Evolutionary conservation across 371 early-diverging fungal genomes (phyloP).

Genomic region (Syncephalastrum contaminatum): DNA sequence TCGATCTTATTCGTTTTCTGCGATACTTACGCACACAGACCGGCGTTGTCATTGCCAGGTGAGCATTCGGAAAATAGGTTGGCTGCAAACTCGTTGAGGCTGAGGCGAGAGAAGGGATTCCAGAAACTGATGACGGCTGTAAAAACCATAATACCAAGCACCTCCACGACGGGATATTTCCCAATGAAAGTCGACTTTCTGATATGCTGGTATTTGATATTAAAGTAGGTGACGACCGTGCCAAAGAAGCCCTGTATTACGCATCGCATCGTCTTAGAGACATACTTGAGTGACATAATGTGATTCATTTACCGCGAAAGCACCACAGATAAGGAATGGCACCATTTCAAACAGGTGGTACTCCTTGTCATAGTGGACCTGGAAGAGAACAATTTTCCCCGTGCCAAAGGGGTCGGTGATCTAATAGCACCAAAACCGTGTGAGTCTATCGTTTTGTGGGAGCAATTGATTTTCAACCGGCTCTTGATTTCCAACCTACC

Average conservation of each 20-base stretch:
- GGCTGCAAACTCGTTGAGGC: slow-evolving; percentile 76
- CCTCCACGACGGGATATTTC: slow-evolving; percentile 68
- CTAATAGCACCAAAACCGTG: slow-evolving; percentile 26
- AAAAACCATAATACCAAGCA: slow-evolving; percentile 65
- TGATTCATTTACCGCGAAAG: slow-evolving; percentile 68
- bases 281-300: background rate
- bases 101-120: slow-evolving; percentile 68
- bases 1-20: slow-evolving; percentile 1
- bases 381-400: slow-evolving; percentile 89
- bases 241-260: slow-evolving; percentile 81
- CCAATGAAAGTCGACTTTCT: slow-evolving; percentile 54
- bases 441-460: background rate
- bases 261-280: background rate
- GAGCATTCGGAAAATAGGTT: slow-evolving; percentile 85
- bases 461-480: no score
- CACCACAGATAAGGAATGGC: slow-evolving; percentile 79
- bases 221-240: slow-evolving; percentile 73
- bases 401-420: slow-evolving; percentile 87
- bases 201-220: slow-evolving; percentile 63
- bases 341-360: slow-evolving; percentile 89
- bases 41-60: slow-evolving; percentile 51
- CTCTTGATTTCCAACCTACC: slow-evolving; percentile 34
- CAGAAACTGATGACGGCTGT: slow-evolving; percentile 75
- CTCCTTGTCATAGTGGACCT: slow-evolving; percentile 81
- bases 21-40: slow-evolving; percentile 61